Evolutionary conservation across 2,329 filamentous ascomycete species (phyloP), one percentile per base, ranked within the genome.

Genomic region (Raffaelea deltoideospora): DNA sequence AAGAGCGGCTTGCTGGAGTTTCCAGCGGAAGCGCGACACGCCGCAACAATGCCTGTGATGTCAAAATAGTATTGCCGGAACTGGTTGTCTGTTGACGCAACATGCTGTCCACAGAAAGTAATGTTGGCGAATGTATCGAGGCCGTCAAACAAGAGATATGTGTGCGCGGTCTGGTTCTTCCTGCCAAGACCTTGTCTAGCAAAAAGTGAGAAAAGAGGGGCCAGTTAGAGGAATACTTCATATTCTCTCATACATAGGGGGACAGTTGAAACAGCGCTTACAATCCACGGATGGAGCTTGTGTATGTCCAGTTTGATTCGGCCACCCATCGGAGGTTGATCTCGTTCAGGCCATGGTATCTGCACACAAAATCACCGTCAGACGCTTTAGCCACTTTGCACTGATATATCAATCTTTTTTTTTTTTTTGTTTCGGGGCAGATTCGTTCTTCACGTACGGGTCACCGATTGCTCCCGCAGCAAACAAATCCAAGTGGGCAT

Each of bases 41-140:
- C 48, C 3, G 43, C 45, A 8, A 75, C 41, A 8, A 62, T 52
- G 5, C 57, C 46, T 0, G 69, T 65, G 3, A 76, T 58, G 33
- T 76, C 64, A 40, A 75, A 76, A 29, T 60, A 62, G 50, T 72
- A 76, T 46, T 77, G 71, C 2, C 71, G 60, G 45, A 77, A 77
- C 47, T 76, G 72, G 41, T 76, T 76, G 46, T 75, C 61, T 0
- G 72, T 74, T 7, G 59, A 60, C 3, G 66, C 72, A 4, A 77
- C 60, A 36, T 61, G 53, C 18, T 67, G 50, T 0, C 60, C 64
- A 43, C 72, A 77, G 26, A 77, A 56, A 7, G 59, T 56, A 32
- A 78, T 63, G 10, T 63, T 64, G 6, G 69, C 58, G 44, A 74
- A 76, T 0, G 72, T 77, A 43, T 78, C 72, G 3, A 77, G 56